A percentile compares a stretch with the other conserved stretches of the same genome.
Conservation (phyloP, 2,329 filamentous ascomycete genomes). For the Ascocoryne sarcoides region DNA sequence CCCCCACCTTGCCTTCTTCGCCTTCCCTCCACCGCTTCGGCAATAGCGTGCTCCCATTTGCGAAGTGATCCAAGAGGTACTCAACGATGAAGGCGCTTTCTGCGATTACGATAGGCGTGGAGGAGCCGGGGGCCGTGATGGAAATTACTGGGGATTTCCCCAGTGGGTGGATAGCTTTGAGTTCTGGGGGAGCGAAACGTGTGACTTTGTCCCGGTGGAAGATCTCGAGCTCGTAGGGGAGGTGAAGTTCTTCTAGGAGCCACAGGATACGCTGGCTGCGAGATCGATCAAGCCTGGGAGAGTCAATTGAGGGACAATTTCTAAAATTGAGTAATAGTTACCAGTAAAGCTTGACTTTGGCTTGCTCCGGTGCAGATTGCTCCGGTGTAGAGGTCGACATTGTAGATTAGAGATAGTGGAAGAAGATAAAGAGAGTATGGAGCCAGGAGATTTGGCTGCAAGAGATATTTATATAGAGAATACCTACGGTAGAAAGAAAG, state of each 20-base stretch:
- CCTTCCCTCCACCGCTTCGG: constrained; percentile 48
- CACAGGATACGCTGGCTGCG: constrained; percentile 57
- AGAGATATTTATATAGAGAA: too few relatives aligned
- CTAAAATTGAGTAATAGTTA: constrained; percentile 20
- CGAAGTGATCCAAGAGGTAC: constrained; percentile 65
- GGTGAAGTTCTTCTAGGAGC: constrained; percentile 60
- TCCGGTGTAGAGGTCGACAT: too few relatives aligned
- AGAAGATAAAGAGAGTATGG: too few relatives aligned
- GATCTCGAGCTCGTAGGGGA: constrained; percentile 71
- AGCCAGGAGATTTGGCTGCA: too few relatives aligned
- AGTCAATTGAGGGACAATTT: constrained; percentile 3
- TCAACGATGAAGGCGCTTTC: constrained; percentile 77
- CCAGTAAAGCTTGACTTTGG: constrained; percentile 49
- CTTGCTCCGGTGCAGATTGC: constrained; percentile 24
- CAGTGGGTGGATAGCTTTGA: constrained; percentile 72
- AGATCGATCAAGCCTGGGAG: constrained; percentile 26
- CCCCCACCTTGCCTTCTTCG: constrained; percentile 47
- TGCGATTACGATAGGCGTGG: constrained; percentile 55
- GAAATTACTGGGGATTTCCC: constrained; percentile 79
- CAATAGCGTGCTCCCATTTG: constrained; percentile 37
- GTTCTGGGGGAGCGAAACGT: constrained; percentile 63
- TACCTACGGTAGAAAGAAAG: too few relatives aligned
- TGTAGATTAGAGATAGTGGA: too few relatives aligned
- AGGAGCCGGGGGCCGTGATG: constrained; percentile 38
- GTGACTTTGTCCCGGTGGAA: constrained; percentile 60